Percentiles rank a stretch among this genome's conserved stretches.
Conservation (phyloP, 257 asterid genomes). For the Solanum tarapatanum region DNA sequence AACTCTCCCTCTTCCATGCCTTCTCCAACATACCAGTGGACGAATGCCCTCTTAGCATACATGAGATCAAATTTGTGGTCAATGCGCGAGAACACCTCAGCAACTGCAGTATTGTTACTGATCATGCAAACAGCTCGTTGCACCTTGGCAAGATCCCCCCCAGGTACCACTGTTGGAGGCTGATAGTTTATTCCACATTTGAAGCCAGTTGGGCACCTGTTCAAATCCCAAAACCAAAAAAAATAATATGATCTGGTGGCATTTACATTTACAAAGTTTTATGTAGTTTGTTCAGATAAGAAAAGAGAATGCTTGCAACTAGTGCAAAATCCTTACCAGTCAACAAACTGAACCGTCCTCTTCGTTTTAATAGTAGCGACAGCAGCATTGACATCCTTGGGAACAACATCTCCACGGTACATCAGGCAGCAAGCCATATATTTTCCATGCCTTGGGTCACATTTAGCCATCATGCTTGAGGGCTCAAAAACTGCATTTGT, state of each 20-base stretch:
- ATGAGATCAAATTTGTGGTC: slow-evolving; percentile 89
- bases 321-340: slow-evolving; percentile 43
- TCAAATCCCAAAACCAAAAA: neutral
- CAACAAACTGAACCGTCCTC: slow-evolving; percentile 87
- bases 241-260: neutral
- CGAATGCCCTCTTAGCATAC: slow-evolving; percentile 88
- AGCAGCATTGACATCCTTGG: slow-evolving; percentile 94
- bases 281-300: neutral
- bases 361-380: slow-evolving; percentile 84
- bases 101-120: slow-evolving; percentile 91
- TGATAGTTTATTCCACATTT: slow-evolving; percentile 88
- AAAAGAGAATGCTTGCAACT: neutral
- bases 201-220: slow-evolving; percentile 94
- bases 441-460: slow-evolving; percentile 91
- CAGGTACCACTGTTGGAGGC: slow-evolving; percentile 87
- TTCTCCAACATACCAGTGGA: slow-evolving; percentile 91
- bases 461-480: slow-evolving; percentile 91
- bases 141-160: slow-evolving; percentile 88
- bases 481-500: slow-evolving; percentile 91
- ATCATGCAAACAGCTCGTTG: slow-evolving; percentile 94
- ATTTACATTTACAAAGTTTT: neutral
- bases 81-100: slow-evolving; percentile 83
- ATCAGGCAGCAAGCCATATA: slow-evolving; percentile 97
- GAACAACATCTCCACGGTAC: slow-evolving; percentile 94
- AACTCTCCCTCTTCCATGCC: slow-evolving; percentile 97